Evolutionary conservation across 2,329 filamentous ascomycete genomes (phyloP).

Genomic region (Leptographium flavum): DNA sequence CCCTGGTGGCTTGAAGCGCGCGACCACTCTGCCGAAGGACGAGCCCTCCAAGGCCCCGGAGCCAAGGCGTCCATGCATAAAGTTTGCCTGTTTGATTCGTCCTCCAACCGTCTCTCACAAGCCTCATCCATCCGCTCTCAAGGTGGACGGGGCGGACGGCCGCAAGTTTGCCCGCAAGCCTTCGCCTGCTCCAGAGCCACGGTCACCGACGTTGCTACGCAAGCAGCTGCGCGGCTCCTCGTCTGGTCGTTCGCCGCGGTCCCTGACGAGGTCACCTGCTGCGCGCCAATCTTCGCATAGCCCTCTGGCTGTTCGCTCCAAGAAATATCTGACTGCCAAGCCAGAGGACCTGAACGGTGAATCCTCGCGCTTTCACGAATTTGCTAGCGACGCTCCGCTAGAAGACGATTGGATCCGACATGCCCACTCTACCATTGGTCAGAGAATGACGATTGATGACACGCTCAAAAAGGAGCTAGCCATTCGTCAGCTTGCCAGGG

Average conservation of each 20-base stretch:
- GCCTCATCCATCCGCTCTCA: conserved; percentile 9
- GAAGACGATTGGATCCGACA: conserved; percentile 84
- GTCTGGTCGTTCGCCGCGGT: conserved; percentile 6
- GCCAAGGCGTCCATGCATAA: conserved; percentile 49
- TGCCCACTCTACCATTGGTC: conserved; percentile 44
- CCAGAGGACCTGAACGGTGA: conserved; percentile 37
- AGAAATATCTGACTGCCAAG: conserved; percentile 36
- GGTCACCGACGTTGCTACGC: conserved; percentile 17
- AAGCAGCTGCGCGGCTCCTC: conserved; percentile 12
- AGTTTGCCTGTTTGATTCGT: conserved; percentile 57
- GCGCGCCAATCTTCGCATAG: conserved; percentile 24
- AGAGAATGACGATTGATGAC: conserved; percentile 74
- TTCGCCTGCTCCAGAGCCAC: conserved; percentile 14
- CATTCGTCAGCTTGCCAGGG: conserved; percentile 72
- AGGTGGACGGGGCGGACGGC: conserved; percentile 8
- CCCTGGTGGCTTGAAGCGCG: conserved; percentile 10
- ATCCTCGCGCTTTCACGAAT: conserved; percentile 69
- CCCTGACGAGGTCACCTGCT: conserved; percentile 14
- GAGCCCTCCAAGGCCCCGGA: conserved; percentile 7
- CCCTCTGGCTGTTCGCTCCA: conserved; percentile 22
- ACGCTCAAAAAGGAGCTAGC: conserved; percentile 80
- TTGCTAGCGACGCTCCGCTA: conserved; percentile 66
- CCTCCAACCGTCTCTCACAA: conserved; percentile 28
- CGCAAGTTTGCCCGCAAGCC: conserved; percentile 10
- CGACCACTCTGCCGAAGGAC: conserved; percentile 2